Conservation (phyloP, 192 early-diverging fungal genomes). For the Dissophora globulifera region DNA sequence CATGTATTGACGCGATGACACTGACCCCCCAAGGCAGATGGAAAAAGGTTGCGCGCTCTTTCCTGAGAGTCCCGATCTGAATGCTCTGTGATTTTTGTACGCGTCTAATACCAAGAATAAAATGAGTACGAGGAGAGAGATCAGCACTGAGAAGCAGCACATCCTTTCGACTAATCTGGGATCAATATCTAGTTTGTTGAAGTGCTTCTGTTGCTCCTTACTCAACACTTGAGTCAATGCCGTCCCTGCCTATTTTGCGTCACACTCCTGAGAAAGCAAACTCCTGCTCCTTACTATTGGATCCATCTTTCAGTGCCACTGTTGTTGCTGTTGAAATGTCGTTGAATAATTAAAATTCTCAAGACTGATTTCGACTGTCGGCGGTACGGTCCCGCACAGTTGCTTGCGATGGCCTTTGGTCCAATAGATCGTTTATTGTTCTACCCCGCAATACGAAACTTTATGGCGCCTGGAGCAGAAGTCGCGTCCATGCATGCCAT, state of each 20-base stretch:
- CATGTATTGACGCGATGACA: too few relatives aligned
- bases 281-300: background rate
- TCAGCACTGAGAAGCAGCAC: slow-evolving; percentile 64
- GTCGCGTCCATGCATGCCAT: slow-evolving; percentile 77
- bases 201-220: slow-evolving; percentile 40
- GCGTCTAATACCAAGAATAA: too few relatives aligned
- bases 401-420: slow-evolving; percentile 74
- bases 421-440: slow-evolving; percentile 91
- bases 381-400: slow-evolving; percentile 59
- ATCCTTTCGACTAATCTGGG: slow-evolving; percentile 26
- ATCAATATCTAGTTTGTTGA: slow-evolving; percentile 49
- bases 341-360: slow-evolving; percentile 37
- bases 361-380: slow-evolving; percentile 6
- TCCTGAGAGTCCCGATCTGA: too few relatives aligned
- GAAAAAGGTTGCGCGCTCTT: too few relatives aligned
- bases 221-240: slow-evolving; percentile 39
- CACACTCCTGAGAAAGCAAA: slow-evolving; percentile 15
- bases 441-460: slow-evolving; percentile 82
- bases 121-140: too few relatives aligned
- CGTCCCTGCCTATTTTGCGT: too few relatives aligned
- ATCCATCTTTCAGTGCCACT: slow-evolving; percentile 12
- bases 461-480: slow-evolving; percentile 80
- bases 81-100: too few relatives aligned
- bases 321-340: background rate
- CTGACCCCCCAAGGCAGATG: too few relatives aligned